Conservation (phyloP, 2,329 filamentous ascomycete genomes). For the Penicillium paneum region DNA sequence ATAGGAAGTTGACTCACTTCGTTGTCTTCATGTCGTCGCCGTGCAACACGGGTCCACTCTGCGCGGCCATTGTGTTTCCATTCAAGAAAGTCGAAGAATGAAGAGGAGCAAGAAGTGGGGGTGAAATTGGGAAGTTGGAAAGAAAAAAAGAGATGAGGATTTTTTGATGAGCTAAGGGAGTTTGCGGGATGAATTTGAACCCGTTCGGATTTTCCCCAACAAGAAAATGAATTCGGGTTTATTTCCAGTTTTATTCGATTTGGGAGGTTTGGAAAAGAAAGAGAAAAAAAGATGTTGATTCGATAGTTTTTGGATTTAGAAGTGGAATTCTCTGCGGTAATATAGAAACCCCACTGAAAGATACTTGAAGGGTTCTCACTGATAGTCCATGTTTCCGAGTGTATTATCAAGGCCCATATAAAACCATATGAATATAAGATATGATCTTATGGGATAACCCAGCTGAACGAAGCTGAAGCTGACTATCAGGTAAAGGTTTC, state of each 20-base stretch:
- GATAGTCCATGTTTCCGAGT: not conserved
- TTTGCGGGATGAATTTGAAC: conserved; percentile 29
- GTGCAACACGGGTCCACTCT: conserved; percentile 49
- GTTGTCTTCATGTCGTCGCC: conserved; percentile 59
- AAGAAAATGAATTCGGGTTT: not conserved
- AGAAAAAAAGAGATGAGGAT: conserved; percentile 16
- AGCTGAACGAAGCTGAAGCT: not conserved
- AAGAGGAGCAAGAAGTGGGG: conserved; percentile 8
- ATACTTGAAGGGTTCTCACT: not conserved
- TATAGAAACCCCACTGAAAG: not conserved
- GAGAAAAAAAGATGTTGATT: not conserved
- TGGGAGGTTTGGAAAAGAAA: not conserved
- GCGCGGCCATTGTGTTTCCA: conserved; percentile 44
- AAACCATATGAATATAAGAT: not conserved
- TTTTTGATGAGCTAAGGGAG: conserved; percentile 35
- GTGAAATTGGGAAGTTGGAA: conserved; percentile 12
- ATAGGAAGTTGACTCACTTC: conserved; percentile 48
- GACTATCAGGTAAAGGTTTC: not conserved
- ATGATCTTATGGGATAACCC: not conserved
- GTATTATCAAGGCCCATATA: not conserved
- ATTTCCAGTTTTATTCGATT: not conserved
- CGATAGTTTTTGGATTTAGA: not conserved
- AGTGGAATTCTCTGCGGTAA: conserved; percentile 2
- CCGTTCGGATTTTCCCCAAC: conserved; percentile 14
- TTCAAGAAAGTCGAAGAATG: conserved; percentile 21